phyloP scores from a whole-genome alignment of 345 rosid genomes.

The Moricandia moricandioides region DNA sequence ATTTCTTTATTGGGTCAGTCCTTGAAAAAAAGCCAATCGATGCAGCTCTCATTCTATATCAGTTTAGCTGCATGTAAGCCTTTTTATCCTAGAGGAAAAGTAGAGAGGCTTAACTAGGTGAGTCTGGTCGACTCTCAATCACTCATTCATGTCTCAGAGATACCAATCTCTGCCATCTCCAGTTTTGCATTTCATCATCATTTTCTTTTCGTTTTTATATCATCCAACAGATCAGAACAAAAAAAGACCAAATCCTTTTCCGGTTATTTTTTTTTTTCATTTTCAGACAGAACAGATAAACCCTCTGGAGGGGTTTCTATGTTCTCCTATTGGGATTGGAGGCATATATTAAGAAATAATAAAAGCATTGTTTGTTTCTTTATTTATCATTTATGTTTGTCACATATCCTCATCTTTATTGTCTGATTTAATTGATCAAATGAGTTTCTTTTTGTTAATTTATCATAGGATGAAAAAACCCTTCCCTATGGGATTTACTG shows the following conservation, averaged over 20 bases:
- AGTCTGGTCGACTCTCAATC: slow-evolving; percentile 33
- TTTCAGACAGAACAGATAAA: neutral
- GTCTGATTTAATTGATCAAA: too few relatives aligned
- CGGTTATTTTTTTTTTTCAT: neutral
- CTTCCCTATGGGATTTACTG: too few relatives aligned
- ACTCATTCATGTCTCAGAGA: slow-evolving; percentile 29
- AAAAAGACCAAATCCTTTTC: neutral
- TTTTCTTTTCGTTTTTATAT: neutral
- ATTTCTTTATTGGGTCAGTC: slow-evolving; percentile 2
- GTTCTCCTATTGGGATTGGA: neutral
- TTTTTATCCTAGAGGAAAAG: neutral
- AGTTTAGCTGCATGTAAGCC: slow-evolving; percentile 21
- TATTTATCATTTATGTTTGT: neutral
- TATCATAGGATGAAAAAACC: too few relatives aligned
- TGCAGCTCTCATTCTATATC: neutral
- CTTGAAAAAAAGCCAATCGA: neutral
- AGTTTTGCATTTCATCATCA: slow-evolving; percentile 32
- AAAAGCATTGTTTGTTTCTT: neutral
- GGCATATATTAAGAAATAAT: neutral
- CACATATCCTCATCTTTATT: neutral
- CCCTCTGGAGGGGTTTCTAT: neutral
- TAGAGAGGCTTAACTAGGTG: slow-evolving; percentile 18
- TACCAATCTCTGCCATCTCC: slow-evolving; percentile 35
- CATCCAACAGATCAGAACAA: neutral
- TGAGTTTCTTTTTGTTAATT: too few relatives aligned